Conservation (phyloP, 2,329 filamentous ascomycete genomes). For the Trichophyton mentagrophytes region DNA sequence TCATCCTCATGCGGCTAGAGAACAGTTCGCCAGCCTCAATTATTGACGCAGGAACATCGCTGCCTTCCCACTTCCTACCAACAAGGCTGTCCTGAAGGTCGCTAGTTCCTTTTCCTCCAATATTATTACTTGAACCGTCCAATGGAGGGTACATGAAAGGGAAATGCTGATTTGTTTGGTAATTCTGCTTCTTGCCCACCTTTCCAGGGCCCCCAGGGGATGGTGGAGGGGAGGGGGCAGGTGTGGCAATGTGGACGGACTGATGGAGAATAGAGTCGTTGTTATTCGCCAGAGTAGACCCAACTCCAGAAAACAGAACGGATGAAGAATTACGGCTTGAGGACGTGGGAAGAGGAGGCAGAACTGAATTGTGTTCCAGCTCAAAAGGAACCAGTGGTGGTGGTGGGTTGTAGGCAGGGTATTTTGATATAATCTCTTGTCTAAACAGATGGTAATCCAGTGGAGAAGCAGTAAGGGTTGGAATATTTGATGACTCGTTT, state of each 20-base stretch:
- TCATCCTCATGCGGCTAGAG: slow-evolving; percentile 78
- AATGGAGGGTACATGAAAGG: slow-evolving; percentile 94
- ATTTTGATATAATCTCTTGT: slow-evolving; percentile 94
- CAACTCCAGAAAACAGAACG: slow-evolving; percentile 47
- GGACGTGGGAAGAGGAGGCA: slow-evolving; percentile 68
- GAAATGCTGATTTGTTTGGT: slow-evolving; percentile 97
- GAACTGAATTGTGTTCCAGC: slow-evolving; percentile 76
- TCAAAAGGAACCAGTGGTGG: slow-evolving; percentile 72
- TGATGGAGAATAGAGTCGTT: slow-evolving; percentile 74
- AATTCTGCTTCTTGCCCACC: slow-evolving; percentile 95
- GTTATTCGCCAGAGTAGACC: slow-evolving; percentile 33
- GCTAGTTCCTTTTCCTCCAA: slow-evolving; percentile 76
- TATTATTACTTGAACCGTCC: slow-evolving; percentile 74
- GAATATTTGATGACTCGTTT: slow-evolving; percentile 48
- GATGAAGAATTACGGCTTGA: slow-evolving; percentile 49
- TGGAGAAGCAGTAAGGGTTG: slow-evolving; percentile 82
- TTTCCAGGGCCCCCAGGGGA: slow-evolving; percentile 82
- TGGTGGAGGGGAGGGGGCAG: slow-evolving; percentile 86
- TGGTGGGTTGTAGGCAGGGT: slow-evolving; percentile 88
- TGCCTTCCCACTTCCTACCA: slow-evolving; percentile 71
- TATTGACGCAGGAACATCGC: slow-evolving; percentile 84
- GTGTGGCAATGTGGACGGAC: slow-evolving; percentile 96
- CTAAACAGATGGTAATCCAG: slow-evolving; percentile 93
- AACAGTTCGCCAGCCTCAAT: slow-evolving; percentile 90
- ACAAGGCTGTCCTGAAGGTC: slow-evolving; percentile 52